Percentiles rank a stretch among this genome's conserved stretches.
These are phyloP conservation scores for Moricandia arvensis DNA, from an alignment of 345 rosid species.

Conservation along the genomic window DNA sequence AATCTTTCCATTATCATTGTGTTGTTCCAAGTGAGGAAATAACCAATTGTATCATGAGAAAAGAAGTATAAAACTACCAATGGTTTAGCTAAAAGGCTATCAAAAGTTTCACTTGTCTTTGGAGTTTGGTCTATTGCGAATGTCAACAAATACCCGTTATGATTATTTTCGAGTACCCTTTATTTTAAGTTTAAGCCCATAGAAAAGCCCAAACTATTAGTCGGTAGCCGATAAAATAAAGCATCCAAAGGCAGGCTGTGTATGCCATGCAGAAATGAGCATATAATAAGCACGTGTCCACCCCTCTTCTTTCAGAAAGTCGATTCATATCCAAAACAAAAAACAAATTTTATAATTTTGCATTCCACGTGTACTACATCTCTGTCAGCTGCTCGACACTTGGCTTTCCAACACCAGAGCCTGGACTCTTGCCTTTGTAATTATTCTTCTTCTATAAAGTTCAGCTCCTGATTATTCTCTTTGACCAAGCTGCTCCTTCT, in stretches of 20 bases:
- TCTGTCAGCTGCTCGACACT: slow-evolving; percentile 33
- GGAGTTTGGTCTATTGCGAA: neutral
- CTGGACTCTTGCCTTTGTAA: slow-evolving; percentile 10
- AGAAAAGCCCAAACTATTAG: neutral
- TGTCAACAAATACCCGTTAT: no score
- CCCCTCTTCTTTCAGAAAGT: neutral
- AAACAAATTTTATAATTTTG: neutral
- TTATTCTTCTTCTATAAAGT: neutral
- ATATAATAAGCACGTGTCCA: slow-evolving; percentile 27
- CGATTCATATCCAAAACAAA: neutral
- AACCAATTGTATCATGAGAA: neutral
- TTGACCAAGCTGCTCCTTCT: slow-evolving; percentile 18
- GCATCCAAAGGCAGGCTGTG: neutral
- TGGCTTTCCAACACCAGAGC: slow-evolving; percentile 30
- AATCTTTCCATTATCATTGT: neutral
- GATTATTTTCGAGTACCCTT: no score
- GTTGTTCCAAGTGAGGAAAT: neutral
- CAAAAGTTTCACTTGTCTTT: neutral
- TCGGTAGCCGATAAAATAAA: neutral
- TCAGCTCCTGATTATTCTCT: slow-evolving; percentile 10
- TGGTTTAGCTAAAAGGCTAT: neutral
- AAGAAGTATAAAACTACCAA: neutral
- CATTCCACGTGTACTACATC: slow-evolving; percentile 22
- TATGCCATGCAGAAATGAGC: neutral
- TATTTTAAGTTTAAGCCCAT: neutral